Conservation (phyloP, 768 basidiomycete species). For the Lyophyllum decastes region DNA sequence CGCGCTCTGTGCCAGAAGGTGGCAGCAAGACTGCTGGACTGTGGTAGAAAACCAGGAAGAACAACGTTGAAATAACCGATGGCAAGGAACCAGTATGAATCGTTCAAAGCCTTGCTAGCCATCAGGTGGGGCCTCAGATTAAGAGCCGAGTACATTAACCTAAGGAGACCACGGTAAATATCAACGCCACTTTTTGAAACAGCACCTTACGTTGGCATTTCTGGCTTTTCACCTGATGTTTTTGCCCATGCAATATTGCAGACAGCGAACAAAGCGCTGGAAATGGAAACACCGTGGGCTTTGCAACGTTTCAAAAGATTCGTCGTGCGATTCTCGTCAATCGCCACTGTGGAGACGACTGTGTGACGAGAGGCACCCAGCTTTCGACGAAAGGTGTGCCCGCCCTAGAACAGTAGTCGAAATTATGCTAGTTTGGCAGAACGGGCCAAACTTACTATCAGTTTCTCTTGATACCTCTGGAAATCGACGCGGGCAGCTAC, state of each 20-base stretch:
- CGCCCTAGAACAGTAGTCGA: constrained; percentile 48
- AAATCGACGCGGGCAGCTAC: constrained; percentile 59
- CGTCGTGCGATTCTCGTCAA: constrained; percentile 56
- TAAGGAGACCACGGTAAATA: constrained; percentile 20
- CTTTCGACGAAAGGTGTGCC: constrained; percentile 67
- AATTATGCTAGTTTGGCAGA: not conserved
- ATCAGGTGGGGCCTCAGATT: constrained; percentile 69
- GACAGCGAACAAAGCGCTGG: constrained; percentile 72
- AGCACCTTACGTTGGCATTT: constrained; percentile 51
- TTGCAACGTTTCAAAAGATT: constrained; percentile 72
- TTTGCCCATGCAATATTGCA: constrained; percentile 76
- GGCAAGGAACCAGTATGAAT: constrained; percentile 83
- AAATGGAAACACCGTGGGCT: constrained; percentile 68
- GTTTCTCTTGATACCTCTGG: constrained; percentile 49
- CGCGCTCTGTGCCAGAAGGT: constrained; percentile 79
- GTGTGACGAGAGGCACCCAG: constrained; percentile 53
- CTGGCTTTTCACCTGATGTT: constrained; percentile 40
- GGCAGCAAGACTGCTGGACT: constrained; percentile 34
- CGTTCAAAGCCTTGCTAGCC: constrained; percentile 41
- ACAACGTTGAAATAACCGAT: constrained; percentile 83
- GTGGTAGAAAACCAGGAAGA: constrained; percentile 72
- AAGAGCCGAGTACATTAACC: constrained; percentile 86
- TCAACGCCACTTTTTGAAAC: not conserved
- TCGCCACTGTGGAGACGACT: constrained; percentile 68
- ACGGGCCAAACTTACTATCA: constrained; percentile 44